Percentiles rank a stretch among this genome's conserved stretches.
Evolutionary conservation across 345 rosid genomes (phyloP).

Genomic region (Salix koriyanagi): DNA sequence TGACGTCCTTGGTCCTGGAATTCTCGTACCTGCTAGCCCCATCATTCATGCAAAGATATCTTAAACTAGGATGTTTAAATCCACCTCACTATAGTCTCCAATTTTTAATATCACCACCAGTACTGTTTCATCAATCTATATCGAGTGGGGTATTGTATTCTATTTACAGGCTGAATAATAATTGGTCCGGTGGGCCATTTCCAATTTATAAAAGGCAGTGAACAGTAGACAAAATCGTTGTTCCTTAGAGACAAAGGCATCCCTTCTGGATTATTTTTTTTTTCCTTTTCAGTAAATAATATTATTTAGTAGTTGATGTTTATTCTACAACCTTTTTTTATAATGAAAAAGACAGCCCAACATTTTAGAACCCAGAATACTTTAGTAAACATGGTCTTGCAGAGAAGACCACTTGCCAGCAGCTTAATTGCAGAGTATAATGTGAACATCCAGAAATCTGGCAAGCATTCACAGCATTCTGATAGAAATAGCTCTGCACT

Average conservation of each 20-base stretch:
- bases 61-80: not conserved
- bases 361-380: not conserved
- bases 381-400: not conserved
- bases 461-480: not conserved
- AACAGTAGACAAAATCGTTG: constrained; percentile 24
- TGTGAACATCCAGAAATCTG: not conserved
- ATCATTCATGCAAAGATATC: constrained; percentile 15
- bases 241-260: constrained; percentile 44
- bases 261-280: not conserved
- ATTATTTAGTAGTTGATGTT: not conserved
- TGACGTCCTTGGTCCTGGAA: not conserved
- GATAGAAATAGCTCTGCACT: not conserved
- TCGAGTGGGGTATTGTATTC: constrained; percentile 6
- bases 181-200: constrained; percentile 17
- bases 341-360: not conserved
- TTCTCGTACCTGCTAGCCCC: constrained; percentile 14
- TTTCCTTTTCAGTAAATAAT: not conserved
- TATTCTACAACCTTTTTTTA: not conserved
- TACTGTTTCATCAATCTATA: not conserved
- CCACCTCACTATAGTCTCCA: not conserved
- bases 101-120: not conserved
- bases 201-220: not conserved
- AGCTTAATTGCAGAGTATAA: not conserved
- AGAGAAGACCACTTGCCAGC: not conserved
- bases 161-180: constrained; percentile 6